Evolutionary conservation across 2,329 filamentous ascomycete genomes (phyloP), one percentile per base, ranked within the genome.

Genomic region (Penicillium rolfsii): DNA sequence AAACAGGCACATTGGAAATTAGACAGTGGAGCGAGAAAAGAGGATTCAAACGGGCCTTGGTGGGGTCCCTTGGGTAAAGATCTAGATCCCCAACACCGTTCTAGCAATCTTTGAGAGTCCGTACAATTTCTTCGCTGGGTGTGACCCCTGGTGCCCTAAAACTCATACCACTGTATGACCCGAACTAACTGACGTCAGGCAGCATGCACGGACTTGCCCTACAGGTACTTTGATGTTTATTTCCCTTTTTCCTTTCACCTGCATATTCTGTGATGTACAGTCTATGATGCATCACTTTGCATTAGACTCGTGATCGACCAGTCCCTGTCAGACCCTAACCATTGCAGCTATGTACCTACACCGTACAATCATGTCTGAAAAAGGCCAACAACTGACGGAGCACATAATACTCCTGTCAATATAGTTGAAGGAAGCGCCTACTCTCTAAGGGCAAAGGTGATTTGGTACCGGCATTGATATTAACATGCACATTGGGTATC

Each of bases 401-500:
- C 48, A 30, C 43, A 46, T n/a, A 30, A 12, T 50, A 7, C 30
- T 5, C 9, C 35, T 33, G n/a, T 7, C 7, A 28, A 28, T 28
- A 16, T 46, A 46, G 11, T 26, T 14, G 7, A 8, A 1, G 12
- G 4, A 26, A 28, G 16, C 5, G 24, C 16, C 40, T 43, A 22
- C 19, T 12, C 24, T 26, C 5, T 3, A 11, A 30, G 6, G 6
- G 16, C 3, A 46, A 26, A 35, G 28, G 16, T 14, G 11, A 52
- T 11, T 52, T 40, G 49, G 19, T 19, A 19, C 24, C 40, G 36
- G 55, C 55, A 56, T 55, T 52, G 49, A 12, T 11, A 12, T 36
- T 28, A 24, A 55, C 52, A 56, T 55, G 52, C 40, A 50, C 36
- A 64, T 54, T 57, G 66, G 66, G 66, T 67, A 67, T 67, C 64